Percentiles rank a stretch among this genome's conserved stretches.
These are phyloP conservation scores for Solanum sitiens DNA, from an alignment of 257 asterid species.

Conservation along the genomic window DNA sequence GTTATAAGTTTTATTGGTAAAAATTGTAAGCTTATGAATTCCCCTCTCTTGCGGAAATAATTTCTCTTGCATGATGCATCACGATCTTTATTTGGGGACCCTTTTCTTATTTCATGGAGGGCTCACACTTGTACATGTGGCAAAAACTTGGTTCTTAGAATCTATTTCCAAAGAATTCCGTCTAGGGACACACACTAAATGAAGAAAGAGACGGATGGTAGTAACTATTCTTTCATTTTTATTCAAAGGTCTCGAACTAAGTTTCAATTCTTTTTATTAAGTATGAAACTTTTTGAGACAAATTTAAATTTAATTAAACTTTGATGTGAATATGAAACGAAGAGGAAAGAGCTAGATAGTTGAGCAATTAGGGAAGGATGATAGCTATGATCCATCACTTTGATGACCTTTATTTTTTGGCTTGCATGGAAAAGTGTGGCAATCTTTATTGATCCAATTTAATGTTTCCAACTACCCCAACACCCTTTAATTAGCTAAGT, in stretches of 20 bases:
- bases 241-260: accelerated
- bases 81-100: neutral
- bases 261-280: accelerated
- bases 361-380: neutral
- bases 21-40: no score
- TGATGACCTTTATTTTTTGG: neutral
- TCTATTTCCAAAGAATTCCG: neutral
- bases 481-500: constrained; percentile 4
- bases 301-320: no score
- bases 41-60: neutral
- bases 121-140: neutral
- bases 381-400: neutral
- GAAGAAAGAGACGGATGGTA: neutral
- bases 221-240: neutral
- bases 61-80: neutral
- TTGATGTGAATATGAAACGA: accelerated
- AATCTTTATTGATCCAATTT: constrained; percentile 44
- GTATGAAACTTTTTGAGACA: accelerated
- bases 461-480: constrained; percentile 32
- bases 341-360: neutral
- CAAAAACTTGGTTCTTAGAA: neutral
- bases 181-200: neutral
- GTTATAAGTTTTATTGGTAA: neutral
- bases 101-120: neutral
- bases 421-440: constrained; percentile 43